Base-by-base conservation (phyloP, 129 eudicot genomes). In the Oenanthe sinensis region DNA sequence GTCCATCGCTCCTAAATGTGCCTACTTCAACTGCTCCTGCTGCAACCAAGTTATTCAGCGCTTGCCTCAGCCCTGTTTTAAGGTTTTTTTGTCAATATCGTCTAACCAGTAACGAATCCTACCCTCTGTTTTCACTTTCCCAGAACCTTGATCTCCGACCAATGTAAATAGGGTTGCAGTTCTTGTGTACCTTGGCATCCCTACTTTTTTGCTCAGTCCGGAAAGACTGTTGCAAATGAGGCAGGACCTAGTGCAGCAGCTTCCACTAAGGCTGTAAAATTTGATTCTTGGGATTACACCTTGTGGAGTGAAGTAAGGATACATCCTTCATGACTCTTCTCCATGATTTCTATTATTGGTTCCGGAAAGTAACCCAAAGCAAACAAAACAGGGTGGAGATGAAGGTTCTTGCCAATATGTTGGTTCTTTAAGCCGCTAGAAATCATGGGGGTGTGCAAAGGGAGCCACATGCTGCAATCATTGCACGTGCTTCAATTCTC, bases 11-110 rank as follows among this genome's bases (percentile, higher is more conserved):
- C 72, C 95, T 77, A 68, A 81, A 90, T 0, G 99, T 92, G 10
- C 99, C 97, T 14, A 96, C 93, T 83, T 96, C 99, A 55, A 67
- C 87, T 16, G 99, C 99, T 69, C 99, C 97, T 0, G 99, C 99
- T 5, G 89, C 88, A 16, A 92, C 82, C 8, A 96, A 75, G 4
- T 92, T 96, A 70, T 90, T 84, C 70, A 96, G 67, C 2, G 91
- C 89, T 33, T 80, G 85, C 50, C 91, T 81, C 85, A 96, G 47
- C 37, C 99, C 99, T 3, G 71, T 33, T 77, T 83, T 90, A 0
- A 96, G 85, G 70, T 96, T 90, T 63, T 90, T 80, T 85, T 92
- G 83, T 96, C 97, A 0, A 13, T 6, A 26, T 75, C 85, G 33
- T 58, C 77, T 24, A 92, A 67, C n/a, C 83, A 81, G 76, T 96